phyloP scores from a whole-genome alignment of 2,329 filamentous ascomycete genomes.

The Neonectria ditissima region DNA sequence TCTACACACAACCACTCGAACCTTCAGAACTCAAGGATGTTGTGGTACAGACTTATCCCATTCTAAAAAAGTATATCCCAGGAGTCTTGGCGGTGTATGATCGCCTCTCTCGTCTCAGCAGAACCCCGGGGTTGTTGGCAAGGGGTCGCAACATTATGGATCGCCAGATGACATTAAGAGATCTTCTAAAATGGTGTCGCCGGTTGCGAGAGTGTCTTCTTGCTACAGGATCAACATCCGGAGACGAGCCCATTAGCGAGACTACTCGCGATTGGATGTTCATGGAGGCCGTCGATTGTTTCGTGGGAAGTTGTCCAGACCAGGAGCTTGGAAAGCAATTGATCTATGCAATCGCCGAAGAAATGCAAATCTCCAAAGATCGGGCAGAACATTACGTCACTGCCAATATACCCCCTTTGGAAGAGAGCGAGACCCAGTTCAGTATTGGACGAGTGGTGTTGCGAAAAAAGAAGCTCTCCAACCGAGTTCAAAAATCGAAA shows the following conservation, averaged over 20 bases:
- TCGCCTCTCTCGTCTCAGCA: constrained; percentile 63
- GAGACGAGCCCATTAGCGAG: constrained; percentile 78
- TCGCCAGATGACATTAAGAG: constrained; percentile 75
- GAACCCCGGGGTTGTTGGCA: constrained; percentile 53
- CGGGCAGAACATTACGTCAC: constrained; percentile 81
- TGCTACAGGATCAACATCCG: constrained; percentile 70
- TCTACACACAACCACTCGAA: constrained; percentile 75
- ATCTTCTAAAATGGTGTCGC: constrained; percentile 92
- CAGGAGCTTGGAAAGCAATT: constrained; percentile 69
- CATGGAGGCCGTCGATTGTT: constrained; percentile 92
- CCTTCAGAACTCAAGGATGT: constrained; percentile 80
- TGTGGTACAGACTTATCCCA: constrained; percentile 76
- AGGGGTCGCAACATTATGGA: constrained; percentile 58
- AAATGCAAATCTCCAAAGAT: constrained; percentile 87
- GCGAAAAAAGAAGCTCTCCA: constrained; percentile 66
- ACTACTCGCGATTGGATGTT: constrained; percentile 85
- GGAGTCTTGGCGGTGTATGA: constrained; percentile 71
- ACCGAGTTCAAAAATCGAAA: constrained; percentile 63
- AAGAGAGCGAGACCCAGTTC: constrained; percentile 69
- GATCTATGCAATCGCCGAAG: constrained; percentile 80
- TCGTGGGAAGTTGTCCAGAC: constrained; percentile 83
- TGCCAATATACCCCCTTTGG: constrained; percentile 77
- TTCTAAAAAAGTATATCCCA: constrained; percentile 71
- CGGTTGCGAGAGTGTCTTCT: constrained; percentile 76
- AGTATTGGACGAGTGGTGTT: constrained; percentile 75